Base-by-base conservation (phyloP, 2,329 filamentous ascomycete species). In the Colletotrichum gigasporum region DNA sequence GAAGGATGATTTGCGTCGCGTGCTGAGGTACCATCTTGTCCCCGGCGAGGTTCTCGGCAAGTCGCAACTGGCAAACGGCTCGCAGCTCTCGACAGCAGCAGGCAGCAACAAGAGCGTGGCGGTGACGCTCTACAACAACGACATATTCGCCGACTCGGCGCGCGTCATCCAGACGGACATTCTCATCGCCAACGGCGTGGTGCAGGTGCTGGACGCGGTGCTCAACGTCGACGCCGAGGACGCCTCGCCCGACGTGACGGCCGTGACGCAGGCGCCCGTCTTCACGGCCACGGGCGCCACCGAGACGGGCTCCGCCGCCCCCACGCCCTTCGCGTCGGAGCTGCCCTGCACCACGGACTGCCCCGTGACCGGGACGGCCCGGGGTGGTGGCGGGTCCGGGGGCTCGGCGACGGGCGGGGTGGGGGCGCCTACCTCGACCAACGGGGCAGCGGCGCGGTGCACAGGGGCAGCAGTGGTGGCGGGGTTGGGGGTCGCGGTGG, bases 151-250 rank as follows among this genome's bases (percentile, higher is more conserved):
- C 69, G 84, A 87, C 75, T 78, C 80, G 20, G 85, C 85, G 6
- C 79, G 82, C 68, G 76, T 89, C 28, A 74, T 84, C 20, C 76
- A 79, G 65, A 76, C 82, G 1, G 83, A 88, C 67, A 79, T 86
- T 34, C 75, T 89, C n/a, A 73, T 86, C 42, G 81, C 83, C 64
- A 88, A 88, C 70, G 86, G 86, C 42, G 83, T 88, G 37, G 73
- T 87, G 10, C 87, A 89, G 71, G 76, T 88, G 35, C 79, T 88
- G 50, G 86, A 89, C 71, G 79, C 77, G 57, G 81, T 85, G 8
- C 75, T 85, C 22, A 84, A 82, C 69, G 63, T 62, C 28, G 45
- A 67, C n/a, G 53, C 56, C 1, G 50, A 35, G 9, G 47, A 51
- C 18, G 52, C 37, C 14, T 16, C 26, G 16, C 82, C 81, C 2